A percentile compares a stretch with the other conserved stretches of the same genome.
Evolutionary conservation across 176 grass and related monocot species (phyloP).

Genomic region (Stipa capillata): DNA sequence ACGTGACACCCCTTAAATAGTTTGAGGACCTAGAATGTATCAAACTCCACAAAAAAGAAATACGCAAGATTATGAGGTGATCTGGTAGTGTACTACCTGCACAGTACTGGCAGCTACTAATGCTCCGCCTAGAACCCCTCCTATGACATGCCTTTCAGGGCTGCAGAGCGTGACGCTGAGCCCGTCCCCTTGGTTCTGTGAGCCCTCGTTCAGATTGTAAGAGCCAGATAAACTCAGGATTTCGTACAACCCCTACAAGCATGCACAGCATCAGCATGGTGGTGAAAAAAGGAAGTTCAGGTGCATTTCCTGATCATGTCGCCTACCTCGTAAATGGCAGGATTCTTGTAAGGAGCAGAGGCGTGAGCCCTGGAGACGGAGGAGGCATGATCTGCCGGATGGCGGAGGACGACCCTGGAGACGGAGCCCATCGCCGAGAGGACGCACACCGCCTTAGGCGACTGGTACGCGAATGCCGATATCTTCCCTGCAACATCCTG

Average conservation of each 20-base stretch:
- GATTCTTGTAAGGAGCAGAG: conserved; percentile 21
- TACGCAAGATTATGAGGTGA: too few relatives aligned
- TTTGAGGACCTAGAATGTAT: too few relatives aligned
- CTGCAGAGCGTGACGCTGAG: conserved; percentile 62
- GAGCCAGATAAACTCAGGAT: conserved; percentile 62
- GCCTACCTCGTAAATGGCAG: conserved; percentile 39
- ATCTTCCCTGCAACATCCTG: conserved; percentile 73
- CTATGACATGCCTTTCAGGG: conserved; percentile 56
- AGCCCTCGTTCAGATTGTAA: conserved; percentile 50
- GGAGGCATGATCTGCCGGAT: conserved; percentile 28
- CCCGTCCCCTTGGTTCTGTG: conserved; percentile 31
- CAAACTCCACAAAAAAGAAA: too few relatives aligned
- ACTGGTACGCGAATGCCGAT: conserved; percentile 47
- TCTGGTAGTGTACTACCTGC: conserved; percentile 30
- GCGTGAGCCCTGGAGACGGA: conserved; percentile 7
- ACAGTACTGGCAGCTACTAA: conserved; percentile 55
- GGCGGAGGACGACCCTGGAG: conserved; percentile 55
- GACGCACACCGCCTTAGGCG: conserved; percentile 57
- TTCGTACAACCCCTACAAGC: conserved; percentile 54
- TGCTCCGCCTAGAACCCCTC: conserved; percentile 54
- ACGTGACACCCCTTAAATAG: too few relatives aligned
- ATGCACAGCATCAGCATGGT: background rate
- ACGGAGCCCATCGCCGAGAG: conserved; percentile 78
- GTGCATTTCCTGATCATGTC: background rate
- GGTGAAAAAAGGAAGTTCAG: background rate